Evolutionary conservation across 352 stramenopile species (phyloP).

Genomic region (Pythium insidiosum): DNA sequence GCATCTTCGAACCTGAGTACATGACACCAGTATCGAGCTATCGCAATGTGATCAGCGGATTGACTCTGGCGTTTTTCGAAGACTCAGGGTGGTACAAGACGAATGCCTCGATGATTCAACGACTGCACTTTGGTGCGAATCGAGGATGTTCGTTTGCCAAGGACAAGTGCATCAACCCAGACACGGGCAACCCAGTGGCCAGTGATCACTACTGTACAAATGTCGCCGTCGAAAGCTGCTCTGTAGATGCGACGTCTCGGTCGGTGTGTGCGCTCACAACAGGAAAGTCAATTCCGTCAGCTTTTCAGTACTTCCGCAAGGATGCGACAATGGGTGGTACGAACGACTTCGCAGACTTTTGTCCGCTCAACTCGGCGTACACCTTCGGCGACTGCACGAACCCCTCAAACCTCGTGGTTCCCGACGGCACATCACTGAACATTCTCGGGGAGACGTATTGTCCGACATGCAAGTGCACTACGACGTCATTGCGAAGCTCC

Average conservation of each 20-base stretch:
- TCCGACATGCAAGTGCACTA: conserved; percentile 60
- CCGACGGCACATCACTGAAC: conserved; percentile 46
- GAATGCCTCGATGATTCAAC: conserved; percentile 34
- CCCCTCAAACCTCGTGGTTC: conserved; percentile 37
- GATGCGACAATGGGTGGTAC: conserved; percentile 38
- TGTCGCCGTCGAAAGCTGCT: conserved; percentile 54
- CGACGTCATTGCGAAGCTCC: conserved; percentile 48
- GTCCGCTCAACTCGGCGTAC: conserved; percentile 69
- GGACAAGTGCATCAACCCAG: conserved; percentile 56
- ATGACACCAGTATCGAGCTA: conserved; percentile 76
- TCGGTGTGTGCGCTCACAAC: conserved; percentile 54
- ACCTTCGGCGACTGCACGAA: conserved; percentile 56
- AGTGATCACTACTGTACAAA: conserved; percentile 61
- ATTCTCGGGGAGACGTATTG: conserved; percentile 76
- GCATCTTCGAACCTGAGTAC: conserved; percentile 77
- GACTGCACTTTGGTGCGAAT: conserved; percentile 59
- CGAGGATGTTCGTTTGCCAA: conserved; percentile 59
- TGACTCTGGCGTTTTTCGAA: conserved; percentile 79
- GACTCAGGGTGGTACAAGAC: conserved; percentile 79
- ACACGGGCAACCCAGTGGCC: conserved; percentile 28
- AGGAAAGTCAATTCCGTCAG: conserved; percentile 26
- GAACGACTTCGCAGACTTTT: conserved; percentile 71
- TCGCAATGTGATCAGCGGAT: conserved; percentile 54
- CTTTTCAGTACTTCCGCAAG: conserved; percentile 63
- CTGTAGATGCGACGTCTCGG: conserved; percentile 57